Evolutionary conservation across 352 stramenopile genomes (phyloP).

Genomic region (Phytopythium aichiense): DNA sequence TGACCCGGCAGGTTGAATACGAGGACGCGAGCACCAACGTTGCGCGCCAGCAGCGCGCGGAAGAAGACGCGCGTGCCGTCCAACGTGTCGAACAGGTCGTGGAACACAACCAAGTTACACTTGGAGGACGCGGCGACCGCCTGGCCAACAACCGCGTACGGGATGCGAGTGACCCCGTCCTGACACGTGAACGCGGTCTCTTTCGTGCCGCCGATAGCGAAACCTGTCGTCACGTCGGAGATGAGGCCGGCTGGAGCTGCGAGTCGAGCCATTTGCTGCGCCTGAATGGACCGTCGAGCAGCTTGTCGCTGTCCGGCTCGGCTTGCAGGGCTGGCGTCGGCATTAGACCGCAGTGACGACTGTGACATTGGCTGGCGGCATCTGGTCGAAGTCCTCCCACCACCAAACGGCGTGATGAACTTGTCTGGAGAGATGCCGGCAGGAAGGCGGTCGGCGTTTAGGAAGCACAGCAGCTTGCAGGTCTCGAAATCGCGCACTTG

Average conservation of each 20-base stretch:
- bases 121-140: constrained; percentile 48
- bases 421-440: constrained; percentile 4
- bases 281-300: constrained; percentile 54
- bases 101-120: constrained; percentile 88
- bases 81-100: constrained; percentile 93
- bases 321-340: not conserved
- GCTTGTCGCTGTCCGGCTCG: constrained; percentile 17
- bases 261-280: constrained; percentile 73
- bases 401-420: not conserved
- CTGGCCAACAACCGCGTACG: constrained; percentile 79
- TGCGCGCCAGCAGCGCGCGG: constrained; percentile 62
- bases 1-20: constrained; percentile 92
- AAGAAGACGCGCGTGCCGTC: constrained; percentile 90
- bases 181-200: constrained; percentile 60
- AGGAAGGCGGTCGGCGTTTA: constrained; percentile 50
- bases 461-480: constrained; percentile 37
- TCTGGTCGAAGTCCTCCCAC: not conserved
- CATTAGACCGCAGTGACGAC: not conserved
- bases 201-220: constrained; percentile 5
- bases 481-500: constrained; percentile 40
- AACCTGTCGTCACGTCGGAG: constrained; percentile 16
- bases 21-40: constrained; percentile 80
- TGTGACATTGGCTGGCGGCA: not conserved
- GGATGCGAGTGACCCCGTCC: constrained; percentile 75
- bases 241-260: constrained; percentile 39